phyloP scores from a whole-genome alignment of 345 rosid species.

The Euphorbia peplus region DNA sequence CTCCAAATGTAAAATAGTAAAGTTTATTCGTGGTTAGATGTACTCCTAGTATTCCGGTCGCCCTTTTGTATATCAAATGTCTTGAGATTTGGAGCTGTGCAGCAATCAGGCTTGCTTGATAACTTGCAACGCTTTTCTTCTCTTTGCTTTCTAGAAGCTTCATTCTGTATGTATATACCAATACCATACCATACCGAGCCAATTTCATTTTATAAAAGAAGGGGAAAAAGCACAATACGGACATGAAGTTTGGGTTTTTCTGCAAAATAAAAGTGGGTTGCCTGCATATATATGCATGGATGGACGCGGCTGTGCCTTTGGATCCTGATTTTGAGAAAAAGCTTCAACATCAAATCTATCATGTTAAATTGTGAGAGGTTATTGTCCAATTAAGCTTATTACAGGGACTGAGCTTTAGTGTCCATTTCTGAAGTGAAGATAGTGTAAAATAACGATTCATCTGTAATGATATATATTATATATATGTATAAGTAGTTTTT shows the following conservation, averaged over 20 bases:
- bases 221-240: slow-evolving; percentile 31
- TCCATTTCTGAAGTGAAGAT: not conserved
- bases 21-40: slow-evolving; percentile 3
- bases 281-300: slow-evolving; percentile 9
- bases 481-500: not conserved
- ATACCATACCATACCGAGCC: slow-evolving; percentile 4
- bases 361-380: not conserved
- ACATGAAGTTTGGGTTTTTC: slow-evolving; percentile 21
- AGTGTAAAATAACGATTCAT: slow-evolving; percentile 13
- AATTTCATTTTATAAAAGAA: slow-evolving; percentile 18
- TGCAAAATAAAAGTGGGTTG: slow-evolving; percentile 28
- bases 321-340: not conserved
- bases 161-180: slow-evolving; percentile 35
- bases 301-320: slow-evolving; percentile 5
- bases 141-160: slow-evolving; percentile 21
- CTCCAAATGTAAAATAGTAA: slow-evolving; percentile 69
- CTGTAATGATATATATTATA: not conserved
- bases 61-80: slow-evolving; percentile 12
- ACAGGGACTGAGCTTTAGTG: not conserved
- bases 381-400: not conserved
- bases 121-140: slow-evolving; percentile 14
- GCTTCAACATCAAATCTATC: not conserved
- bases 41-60: not conserved
- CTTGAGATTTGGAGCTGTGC: slow-evolving; percentile 26
- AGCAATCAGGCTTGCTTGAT: slow-evolving; percentile 18